Evolutionary conservation across 306 rosid species (phyloP).

Genomic region (Arachis stenosperma): DNA sequence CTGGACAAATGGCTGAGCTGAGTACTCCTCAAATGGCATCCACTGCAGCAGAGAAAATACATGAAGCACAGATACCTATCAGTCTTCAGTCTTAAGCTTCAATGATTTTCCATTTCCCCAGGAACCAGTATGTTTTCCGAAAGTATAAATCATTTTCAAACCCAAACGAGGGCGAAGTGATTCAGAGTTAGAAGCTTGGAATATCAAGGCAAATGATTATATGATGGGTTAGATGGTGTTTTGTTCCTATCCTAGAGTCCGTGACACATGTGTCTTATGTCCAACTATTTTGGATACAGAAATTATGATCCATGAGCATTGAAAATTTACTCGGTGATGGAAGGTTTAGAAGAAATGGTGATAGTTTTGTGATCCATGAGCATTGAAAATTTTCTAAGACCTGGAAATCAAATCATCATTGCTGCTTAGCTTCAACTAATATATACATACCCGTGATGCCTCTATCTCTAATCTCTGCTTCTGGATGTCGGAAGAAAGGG

Average conservation of each 20-base stretch:
- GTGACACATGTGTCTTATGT: too few species aligned
- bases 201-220: not conserved
- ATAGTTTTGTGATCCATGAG: not conserved
- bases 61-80: not conserved
- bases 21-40: constrained; percentile 72
- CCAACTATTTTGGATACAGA: too few species aligned
- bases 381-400: not conserved
- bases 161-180: not conserved
- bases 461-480: constrained; percentile 66
- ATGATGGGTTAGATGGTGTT: too few species aligned
- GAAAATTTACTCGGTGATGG: not conserved
- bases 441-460: constrained; percentile 57
- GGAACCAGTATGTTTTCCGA: not conserved
- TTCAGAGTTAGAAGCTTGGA: not conserved
- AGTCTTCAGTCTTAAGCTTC: not conserved
- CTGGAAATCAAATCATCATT: constrained; percentile 12
- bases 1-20: constrained; percentile 54
- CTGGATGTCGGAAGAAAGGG: constrained; percentile 65
- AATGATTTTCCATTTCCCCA: not conserved
- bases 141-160: not conserved
- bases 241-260: too few species aligned
- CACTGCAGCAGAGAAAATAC: constrained; percentile 55
- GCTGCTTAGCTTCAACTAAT: constrained; percentile 3
- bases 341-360: not conserved
- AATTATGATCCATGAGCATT: not conserved